A percentile compares a stretch with the other conserved stretches of the same genome.
Evolutionary conservation across 805 yeast genomes (phyloP).

Genomic region (Dipodascus albidus): DNA sequence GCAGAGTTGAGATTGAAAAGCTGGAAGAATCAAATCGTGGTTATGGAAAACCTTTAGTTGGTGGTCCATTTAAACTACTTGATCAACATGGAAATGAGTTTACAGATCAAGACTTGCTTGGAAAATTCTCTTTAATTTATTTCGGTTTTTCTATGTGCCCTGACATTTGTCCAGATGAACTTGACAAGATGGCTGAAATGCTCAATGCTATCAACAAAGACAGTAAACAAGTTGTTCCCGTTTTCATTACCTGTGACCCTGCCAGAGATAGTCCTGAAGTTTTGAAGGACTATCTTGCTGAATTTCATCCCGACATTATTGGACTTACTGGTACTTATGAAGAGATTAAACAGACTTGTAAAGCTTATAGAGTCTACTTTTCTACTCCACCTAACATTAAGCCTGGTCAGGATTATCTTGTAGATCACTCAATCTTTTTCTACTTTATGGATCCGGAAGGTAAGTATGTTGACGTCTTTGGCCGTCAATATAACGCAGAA

Average conservation of each 20-base stretch:
- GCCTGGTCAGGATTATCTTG: conserved; percentile 93
- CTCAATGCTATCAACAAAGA: conserved; percentile 48
- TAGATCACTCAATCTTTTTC: conserved; percentile 95
- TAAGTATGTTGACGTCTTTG: conserved; percentile 85
- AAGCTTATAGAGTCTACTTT: conserved; percentile 85
- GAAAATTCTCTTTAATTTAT: conserved; percentile 75
- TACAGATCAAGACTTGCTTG: conserved; percentile 65
- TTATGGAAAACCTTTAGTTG: conserved; percentile 83
- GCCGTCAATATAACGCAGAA: conserved; percentile 74
- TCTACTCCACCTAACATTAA: conserved; percentile 93
- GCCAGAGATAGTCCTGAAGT: conserved; percentile 87
- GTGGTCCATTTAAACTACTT: conserved; percentile 71
- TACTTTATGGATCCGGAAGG: conserved; percentile 99
- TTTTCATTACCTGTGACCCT: conserved; percentile 95
- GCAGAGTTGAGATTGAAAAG: conserved; percentile 56
- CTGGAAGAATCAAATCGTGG: conserved; percentile 82
- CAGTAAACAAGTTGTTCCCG: conserved; percentile 47
- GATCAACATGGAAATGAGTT: conserved; percentile 65
- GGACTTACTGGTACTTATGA: conserved; percentile 92
- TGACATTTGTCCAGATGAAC: conserved; percentile 96
- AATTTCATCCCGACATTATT: conserved; percentile 80
- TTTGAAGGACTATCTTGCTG: conserved; percentile 67
- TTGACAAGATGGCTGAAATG: conserved; percentile 79
- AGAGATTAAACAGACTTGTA: conserved; percentile 73
- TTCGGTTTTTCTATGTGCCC: conserved; percentile 98